These are phyloP conservation scores for Streptanthus diversifolius DNA, from an alignment of 345 rosid genomes.

Conservation along the genomic window DNA sequence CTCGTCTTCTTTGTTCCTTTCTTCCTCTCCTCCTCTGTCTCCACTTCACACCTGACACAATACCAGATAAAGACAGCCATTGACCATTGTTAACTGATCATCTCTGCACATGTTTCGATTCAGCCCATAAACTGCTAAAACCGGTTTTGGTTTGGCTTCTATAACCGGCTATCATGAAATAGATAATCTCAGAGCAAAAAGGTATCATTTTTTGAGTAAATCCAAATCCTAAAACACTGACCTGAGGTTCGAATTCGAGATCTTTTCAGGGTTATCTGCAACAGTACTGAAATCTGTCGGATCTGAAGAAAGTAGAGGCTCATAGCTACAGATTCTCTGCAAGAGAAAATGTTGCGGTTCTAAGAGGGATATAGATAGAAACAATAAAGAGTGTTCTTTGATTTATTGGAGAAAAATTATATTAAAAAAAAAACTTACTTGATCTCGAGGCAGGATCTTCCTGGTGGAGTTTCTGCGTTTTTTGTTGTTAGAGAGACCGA, in stretches of 20 bases:
- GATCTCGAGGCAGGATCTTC: constrained; percentile 47
- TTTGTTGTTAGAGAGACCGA: constrained; percentile 63
- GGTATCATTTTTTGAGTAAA: not conserved
- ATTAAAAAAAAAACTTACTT: constrained; percentile 37
- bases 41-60: constrained; percentile 9
- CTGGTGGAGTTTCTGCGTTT: constrained; percentile 47
- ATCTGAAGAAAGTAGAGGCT: constrained; percentile 51
- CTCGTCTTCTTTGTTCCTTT: constrained; percentile 41
- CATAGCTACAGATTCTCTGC: constrained; percentile 46
- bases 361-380: not conserved
- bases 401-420: not conserved
- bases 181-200: not conserved
- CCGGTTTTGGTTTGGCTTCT: not conserved
- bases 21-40: constrained; percentile 32
- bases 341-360: not conserved
- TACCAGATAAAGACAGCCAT: not conserved
- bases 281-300: constrained; percentile 32
- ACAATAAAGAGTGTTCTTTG: not conserved
- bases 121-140: not conserved
- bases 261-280: constrained; percentile 22
- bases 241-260: constrained; percentile 48
- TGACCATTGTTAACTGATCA: not conserved
- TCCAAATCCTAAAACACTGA: constrained; percentile 25
- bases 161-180: constrained; percentile 1
- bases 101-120: not conserved